Percentiles rank a stretch among this genome's conserved stretches.
phyloP scores from a whole-genome alignment of 75 land plant genomes.

The Cunninghamia lanceolata region DNA sequence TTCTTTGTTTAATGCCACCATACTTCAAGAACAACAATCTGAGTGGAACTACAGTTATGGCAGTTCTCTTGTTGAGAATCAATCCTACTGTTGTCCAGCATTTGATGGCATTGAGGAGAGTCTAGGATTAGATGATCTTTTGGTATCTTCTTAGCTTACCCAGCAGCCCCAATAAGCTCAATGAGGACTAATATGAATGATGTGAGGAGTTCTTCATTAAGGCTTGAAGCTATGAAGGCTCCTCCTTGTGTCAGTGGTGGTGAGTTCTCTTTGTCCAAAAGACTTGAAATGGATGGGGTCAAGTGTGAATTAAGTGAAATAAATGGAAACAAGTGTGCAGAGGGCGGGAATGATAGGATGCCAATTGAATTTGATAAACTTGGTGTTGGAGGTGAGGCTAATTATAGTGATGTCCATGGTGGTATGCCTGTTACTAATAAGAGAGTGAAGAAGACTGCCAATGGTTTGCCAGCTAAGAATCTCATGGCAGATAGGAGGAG shows the following conservation, averaged over 20 bases:
- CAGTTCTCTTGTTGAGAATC: not conserved
- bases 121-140: not conserved
- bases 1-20: not conserved
- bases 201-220: not conserved
- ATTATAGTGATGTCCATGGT: no score
- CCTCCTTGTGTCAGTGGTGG: not conserved
- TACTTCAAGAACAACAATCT: not conserved
- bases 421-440: not conserved
- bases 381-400: not conserved
- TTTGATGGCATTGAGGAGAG: not conserved
- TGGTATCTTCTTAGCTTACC: not conserved
- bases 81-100: not conserved
- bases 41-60: not conserved
- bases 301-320: not conserved
- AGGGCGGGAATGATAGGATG: not conserved
- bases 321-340: not conserved
- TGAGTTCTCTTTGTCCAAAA: not conserved
- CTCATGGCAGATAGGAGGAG: conserved; percentile 85
- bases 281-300: not conserved
- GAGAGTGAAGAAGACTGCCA: conserved; percentile 29
- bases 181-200: not conserved
- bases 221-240: not conserved
- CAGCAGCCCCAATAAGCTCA: not conserved
- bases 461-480: conserved; percentile 88
- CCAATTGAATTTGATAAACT: not conserved